phyloP scores from a whole-genome alignment of 2,329 filamentous ascomycete genomes.

The Escovopsis sp. region DNA sequence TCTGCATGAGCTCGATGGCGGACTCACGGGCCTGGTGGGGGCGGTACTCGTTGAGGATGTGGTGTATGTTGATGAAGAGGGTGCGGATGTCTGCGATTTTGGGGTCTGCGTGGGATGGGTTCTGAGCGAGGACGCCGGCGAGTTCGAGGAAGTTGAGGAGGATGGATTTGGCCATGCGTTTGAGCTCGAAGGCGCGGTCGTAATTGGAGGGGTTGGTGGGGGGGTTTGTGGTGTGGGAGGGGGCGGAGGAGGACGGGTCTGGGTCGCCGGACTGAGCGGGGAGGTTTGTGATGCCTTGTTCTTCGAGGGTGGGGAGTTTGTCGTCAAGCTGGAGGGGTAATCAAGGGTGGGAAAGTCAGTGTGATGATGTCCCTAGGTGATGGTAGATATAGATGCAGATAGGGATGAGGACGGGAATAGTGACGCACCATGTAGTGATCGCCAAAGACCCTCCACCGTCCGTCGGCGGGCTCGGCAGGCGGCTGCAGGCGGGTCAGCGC shows the following conservation, averaged over 20 bases:
- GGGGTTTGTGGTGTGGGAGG: too few species aligned
- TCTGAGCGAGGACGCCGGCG: constrained; percentile 32
- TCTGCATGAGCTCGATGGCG: constrained; percentile 75
- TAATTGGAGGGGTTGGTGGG: constrained; percentile 39
- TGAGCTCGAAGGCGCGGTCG: constrained; percentile 52
- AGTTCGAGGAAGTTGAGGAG: constrained; percentile 83
- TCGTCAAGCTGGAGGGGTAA: constrained; percentile 33
- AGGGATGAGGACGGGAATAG: neutral
- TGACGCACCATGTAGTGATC: constrained; percentile 39
- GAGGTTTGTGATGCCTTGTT: constrained; percentile 56
- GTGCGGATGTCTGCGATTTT: constrained; percentile 69
- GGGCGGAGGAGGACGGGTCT: too few species aligned
- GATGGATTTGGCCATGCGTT: constrained; percentile 67
- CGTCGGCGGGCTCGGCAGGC: constrained; percentile 54
- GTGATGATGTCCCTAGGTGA: too few species aligned
- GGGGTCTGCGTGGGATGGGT: constrained; percentile 36
- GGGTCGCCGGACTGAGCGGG: constrained; percentile 23
- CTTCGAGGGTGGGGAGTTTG: constrained; percentile 49
- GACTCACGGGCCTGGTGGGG: constrained; percentile 86
- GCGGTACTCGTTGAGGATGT: constrained; percentile 84
- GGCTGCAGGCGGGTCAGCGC: constrained; percentile 69
- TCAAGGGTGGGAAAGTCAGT: too few species aligned
- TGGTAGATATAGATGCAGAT: too few species aligned
- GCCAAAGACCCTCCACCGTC: constrained; percentile 63
- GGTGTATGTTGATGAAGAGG: constrained; percentile 80